These are phyloP conservation scores for Diddensiella santjacobensis DNA, from an alignment of 805 yeast species.

Conservation along the genomic window DNA sequence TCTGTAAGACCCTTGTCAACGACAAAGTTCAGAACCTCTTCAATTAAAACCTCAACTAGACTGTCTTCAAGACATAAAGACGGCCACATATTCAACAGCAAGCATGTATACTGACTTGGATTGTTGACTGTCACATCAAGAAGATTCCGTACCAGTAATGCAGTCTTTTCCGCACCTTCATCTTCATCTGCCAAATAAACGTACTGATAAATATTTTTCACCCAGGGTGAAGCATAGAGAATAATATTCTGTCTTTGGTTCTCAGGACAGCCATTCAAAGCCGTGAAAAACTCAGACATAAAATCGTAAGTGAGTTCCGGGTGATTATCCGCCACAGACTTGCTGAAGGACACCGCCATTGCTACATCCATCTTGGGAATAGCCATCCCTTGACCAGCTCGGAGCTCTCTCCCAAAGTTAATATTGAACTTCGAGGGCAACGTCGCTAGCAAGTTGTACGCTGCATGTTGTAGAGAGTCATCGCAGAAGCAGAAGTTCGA, in stretches of 20 bases:
- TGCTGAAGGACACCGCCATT: constrained; percentile 55
- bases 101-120: constrained; percentile 46
- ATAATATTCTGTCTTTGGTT: constrained; percentile 39
- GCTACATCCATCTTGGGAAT: constrained; percentile 66
- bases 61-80: constrained; percentile 58
- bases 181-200: constrained; percentile 52
- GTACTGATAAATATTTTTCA: constrained; percentile 56
- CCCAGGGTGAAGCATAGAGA: constrained; percentile 68
- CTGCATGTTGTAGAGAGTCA: constrained; percentile 56
- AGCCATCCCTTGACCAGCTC: constrained; percentile 54
- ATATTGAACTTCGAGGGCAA: constrained; percentile 57
- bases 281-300: constrained; percentile 46
- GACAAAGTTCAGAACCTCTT: constrained; percentile 70
- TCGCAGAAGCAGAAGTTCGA: constrained; percentile 63
- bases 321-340: constrained; percentile 49
- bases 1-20: constrained; percentile 77
- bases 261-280: constrained; percentile 32
- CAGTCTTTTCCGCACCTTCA: constrained; percentile 57
- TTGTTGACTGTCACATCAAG: constrained; percentile 54
- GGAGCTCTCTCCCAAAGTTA: constrained; percentile 54
- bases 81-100: constrained; percentile 65
- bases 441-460: constrained; percentile 60
- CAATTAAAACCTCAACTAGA: constrained; percentile 55
- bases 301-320: constrained; percentile 63
- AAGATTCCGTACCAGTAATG: constrained; percentile 58